Conservation (phyloP, 352 stramenopile species). For the Blastocystis sp. region DNA sequence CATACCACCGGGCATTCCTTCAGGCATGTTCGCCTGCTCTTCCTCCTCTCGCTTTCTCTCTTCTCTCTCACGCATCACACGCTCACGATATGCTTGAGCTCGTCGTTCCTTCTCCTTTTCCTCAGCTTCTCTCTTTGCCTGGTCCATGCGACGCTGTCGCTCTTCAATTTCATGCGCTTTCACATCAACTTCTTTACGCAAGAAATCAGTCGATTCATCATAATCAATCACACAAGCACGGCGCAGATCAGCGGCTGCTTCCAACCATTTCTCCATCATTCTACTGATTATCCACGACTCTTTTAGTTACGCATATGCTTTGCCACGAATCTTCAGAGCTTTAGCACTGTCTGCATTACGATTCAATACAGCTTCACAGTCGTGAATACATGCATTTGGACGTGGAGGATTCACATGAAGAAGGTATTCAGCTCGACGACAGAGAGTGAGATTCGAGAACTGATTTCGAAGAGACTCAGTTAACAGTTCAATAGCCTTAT, state of each 20-base stretch:
- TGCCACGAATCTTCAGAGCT: slow-evolving; percentile 25
- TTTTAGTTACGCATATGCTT: not conserved
- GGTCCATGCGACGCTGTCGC: not conserved
- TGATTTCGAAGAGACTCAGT: slow-evolving; percentile 36
- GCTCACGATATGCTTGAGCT: slow-evolving; percentile 8
- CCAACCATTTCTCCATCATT: slow-evolving; percentile 23
- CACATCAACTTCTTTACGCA: slow-evolving; percentile 12
- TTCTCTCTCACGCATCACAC: slow-evolving; percentile 34
- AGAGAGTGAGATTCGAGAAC: slow-evolving; percentile 35
- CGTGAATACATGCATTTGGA: slow-evolving; percentile 25
- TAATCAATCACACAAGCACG: slow-evolving; percentile 15
- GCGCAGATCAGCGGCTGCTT: slow-evolving; percentile 4
- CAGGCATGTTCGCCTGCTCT: not conserved
- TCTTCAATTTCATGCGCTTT: slow-evolving; percentile 22
- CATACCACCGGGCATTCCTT: not conserved
- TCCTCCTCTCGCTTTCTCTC: slow-evolving; percentile 1
- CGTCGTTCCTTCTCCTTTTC: not conserved
- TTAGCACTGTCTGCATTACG: not conserved
- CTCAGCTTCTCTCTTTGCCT: not conserved
- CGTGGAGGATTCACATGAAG: not conserved
- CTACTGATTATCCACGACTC: not conserved
- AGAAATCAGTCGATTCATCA: not conserved
- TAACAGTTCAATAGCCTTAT: not conserved
- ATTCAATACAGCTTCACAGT: not conserved
- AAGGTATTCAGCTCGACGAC: slow-evolving; percentile 36